These are phyloP conservation scores for Herpotrichia juniperi DNA, from an alignment of 2,329 filamentous ascomycete genomes.

Conservation along the genomic window DNA sequence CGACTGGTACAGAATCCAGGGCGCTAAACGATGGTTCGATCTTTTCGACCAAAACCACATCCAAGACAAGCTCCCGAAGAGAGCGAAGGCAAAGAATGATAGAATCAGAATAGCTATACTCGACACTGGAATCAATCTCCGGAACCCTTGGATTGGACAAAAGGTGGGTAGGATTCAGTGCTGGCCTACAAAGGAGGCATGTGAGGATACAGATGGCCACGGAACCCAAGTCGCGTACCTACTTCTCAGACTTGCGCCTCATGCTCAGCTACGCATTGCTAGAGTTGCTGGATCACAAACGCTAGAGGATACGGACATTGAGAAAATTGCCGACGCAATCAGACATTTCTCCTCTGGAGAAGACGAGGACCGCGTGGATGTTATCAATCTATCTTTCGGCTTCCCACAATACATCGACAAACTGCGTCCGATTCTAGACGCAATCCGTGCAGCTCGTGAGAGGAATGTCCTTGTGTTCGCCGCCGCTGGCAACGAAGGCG, in stretches of 20 bases:
- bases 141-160: background rate
- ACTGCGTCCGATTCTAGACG: background rate
- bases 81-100: background rate
- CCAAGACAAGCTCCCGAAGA: background rate
- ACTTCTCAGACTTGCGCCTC: background rate
- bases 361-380: background rate
- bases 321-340: background rate
- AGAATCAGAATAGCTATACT: background rate
- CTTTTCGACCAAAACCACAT: background rate
- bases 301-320: background rate
- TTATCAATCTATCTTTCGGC: constrained; percentile 5
- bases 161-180: background rate
- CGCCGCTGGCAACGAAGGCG: background rate
- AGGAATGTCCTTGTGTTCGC: background rate
- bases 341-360: background rate
- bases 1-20: background rate
- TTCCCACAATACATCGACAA: background rate
- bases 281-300: background rate
- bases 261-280: background rate
- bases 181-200: background rate
- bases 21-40: background rate
- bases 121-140: background rate
- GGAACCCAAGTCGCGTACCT: constrained; percentile 1
- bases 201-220: background rate
- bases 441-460: background rate